These are phyloP conservation scores for Trichoderma erinaceum DNA, from an alignment of 495 filamentous ascomycete genomes.

Conservation along the genomic window DNA sequence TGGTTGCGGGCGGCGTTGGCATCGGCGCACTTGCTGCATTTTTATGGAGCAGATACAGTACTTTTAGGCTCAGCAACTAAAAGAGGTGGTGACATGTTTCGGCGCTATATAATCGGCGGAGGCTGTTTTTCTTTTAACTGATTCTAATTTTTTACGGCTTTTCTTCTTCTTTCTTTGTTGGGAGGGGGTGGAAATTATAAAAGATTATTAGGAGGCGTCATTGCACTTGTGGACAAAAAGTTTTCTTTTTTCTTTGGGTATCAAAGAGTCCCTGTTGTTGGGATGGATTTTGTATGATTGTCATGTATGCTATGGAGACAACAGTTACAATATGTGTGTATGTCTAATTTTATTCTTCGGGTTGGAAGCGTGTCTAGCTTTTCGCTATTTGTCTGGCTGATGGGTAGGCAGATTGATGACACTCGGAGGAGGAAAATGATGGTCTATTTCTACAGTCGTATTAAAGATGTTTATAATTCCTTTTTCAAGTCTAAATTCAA, in stretches of 20 bases:
- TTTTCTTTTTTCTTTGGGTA: not conserved
- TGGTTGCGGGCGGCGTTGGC: slow-evolving; percentile 12
- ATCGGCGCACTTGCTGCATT: slow-evolving; percentile 14
- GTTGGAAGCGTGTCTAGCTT: not conserved
- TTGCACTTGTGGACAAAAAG: slow-evolving; percentile 11
- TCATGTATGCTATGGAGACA: not conserved
- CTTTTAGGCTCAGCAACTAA: not conserved
- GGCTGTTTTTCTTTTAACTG: not conserved
- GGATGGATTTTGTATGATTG: slow-evolving; percentile 4
- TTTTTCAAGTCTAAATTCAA: no score
- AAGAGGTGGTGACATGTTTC: not conserved
- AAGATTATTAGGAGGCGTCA: not conserved
- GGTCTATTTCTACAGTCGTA: not conserved
- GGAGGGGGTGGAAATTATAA: not conserved
- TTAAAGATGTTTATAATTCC: no score
- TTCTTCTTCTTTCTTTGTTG: not conserved
- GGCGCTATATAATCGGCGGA: not conserved
- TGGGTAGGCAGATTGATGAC: not conserved
- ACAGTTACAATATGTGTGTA: not conserved
- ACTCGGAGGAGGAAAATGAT: not conserved
- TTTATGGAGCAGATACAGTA: slow-evolving; percentile 14
- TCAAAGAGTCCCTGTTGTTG: not conserved
- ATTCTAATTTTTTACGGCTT: not conserved
- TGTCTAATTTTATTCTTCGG: not conserved
- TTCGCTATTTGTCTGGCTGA: not conserved